Conservation (phyloP, 257 asterid genomes). For the Solanum tacnaense region DNA sequence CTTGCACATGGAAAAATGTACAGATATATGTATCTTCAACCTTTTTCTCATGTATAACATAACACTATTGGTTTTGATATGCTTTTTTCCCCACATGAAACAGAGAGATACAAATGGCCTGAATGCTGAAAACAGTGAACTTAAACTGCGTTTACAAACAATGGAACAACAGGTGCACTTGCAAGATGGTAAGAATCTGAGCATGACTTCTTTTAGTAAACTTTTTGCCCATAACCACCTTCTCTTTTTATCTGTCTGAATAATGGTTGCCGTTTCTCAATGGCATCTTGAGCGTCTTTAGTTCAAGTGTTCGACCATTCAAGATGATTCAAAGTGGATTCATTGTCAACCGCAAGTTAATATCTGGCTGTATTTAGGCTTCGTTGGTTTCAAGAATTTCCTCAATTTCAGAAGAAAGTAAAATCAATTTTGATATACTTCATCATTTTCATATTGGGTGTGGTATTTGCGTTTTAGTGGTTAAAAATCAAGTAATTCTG, state of each 20-base stretch:
- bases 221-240: not conserved
- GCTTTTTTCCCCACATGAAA: not conserved
- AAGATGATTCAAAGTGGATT: not conserved
- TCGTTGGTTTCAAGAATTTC: not conserved
- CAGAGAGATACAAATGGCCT: constrained; percentile 96
- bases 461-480: not conserved
- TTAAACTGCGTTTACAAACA: constrained; percentile 84
- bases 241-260: not conserved
- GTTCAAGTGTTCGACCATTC: not conserved
- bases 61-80: not conserved
- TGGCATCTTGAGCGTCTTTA: not conserved
- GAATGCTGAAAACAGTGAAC: constrained; percentile 81
- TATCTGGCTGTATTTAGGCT: not conserved
- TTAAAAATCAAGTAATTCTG: not conserved
- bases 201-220: not conserved
- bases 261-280: not conserved
- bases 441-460: not conserved
- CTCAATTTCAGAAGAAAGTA: not conserved
- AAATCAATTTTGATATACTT: not conserved
- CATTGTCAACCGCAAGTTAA: not conserved
- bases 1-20: not conserved
- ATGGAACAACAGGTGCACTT: constrained; percentile 92
- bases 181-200: constrained; percentile 66
- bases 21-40: not conserved
- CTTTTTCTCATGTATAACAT: not conserved